Conservation (phyloP, 148 eudicot genomes). For the Rhododendron molle region DNA sequence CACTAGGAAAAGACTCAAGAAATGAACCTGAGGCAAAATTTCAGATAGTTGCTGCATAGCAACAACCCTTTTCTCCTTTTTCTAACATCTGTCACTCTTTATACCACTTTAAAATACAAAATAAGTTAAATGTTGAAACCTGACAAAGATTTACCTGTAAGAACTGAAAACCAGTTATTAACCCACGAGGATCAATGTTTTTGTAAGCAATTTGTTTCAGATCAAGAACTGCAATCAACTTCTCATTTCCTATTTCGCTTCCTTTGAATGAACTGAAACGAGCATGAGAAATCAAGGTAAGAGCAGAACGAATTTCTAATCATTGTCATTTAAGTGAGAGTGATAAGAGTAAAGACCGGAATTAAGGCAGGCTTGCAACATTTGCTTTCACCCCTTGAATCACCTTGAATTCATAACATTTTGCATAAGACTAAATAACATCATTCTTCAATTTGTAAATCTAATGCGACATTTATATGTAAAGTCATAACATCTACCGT, state of each 20-base stretch:
- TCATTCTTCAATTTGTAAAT: no score
- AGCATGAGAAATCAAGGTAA: slow-evolving; percentile 16
- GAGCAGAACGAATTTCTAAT: not conserved
- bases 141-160: slow-evolving; percentile 37
- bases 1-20: not conserved
- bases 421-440: not conserved
- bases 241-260: slow-evolving; percentile 49
- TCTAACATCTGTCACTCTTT: not conserved
- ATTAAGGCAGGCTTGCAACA: not conserved
- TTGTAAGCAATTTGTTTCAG: slow-evolving; percentile 39
- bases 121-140: not conserved
- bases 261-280: slow-evolving; percentile 40
- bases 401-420: not conserved
- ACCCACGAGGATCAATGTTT: slow-evolving; percentile 50
- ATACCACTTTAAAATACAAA: not conserved
- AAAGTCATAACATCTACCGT: not conserved
- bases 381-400: not conserved
- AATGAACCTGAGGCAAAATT: not conserved
- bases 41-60: not conserved
- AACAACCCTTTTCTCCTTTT: not conserved
- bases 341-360: not conserved
- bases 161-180: slow-evolving; percentile 58
- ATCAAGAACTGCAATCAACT: slow-evolving; percentile 49
- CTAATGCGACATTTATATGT: not conserved
- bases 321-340: not conserved